These are phyloP conservation scores for Cardiosporidium cionae DNA, from an alignment of 169 alveolate species.

Conservation along the genomic window DNA sequence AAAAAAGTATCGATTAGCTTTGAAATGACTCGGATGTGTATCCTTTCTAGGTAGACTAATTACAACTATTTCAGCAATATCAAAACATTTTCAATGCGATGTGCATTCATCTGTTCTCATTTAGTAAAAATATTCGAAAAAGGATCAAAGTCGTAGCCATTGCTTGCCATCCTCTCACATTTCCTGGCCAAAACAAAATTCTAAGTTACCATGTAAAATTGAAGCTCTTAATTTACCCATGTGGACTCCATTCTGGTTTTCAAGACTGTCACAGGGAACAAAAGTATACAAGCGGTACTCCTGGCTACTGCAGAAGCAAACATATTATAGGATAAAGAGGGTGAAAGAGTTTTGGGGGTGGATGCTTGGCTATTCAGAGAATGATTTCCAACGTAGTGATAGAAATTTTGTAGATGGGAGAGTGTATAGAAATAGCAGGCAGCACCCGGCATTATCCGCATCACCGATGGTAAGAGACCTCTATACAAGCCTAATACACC, in stretches of 20 bases:
- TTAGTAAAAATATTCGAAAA: too few relatives aligned
- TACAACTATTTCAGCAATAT: too few relatives aligned
- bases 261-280: slow-evolving; percentile 30
- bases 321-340: slow-evolving; percentile 30
- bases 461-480: slow-evolving; percentile 21
- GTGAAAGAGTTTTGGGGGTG: too few relatives aligned
- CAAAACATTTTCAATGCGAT: too few relatives aligned
- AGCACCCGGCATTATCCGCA: slow-evolving; percentile 37
- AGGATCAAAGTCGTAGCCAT: not conserved
- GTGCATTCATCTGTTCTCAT: too few relatives aligned
- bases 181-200: not conserved
- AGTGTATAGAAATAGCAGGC: slow-evolving; percentile 1
- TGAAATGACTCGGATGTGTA: too few relatives aligned
- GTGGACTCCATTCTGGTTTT: slow-evolving; percentile 34
- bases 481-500: slow-evolving; percentile 31
- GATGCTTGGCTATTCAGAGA: not conserved
- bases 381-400: not conserved
- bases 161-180: not conserved
- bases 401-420: not conserved
- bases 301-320: slow-evolving; percentile 22
- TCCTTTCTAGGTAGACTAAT: too few relatives aligned
- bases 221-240: slow-evolving; percentile 12
- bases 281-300: slow-evolving; percentile 23
- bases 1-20: too few relatives aligned
- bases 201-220: not conserved